phyloP scores from a whole-genome alignment of 1,284 basidiomycete species.

The Lentinula novae-zelandiae region DNA sequence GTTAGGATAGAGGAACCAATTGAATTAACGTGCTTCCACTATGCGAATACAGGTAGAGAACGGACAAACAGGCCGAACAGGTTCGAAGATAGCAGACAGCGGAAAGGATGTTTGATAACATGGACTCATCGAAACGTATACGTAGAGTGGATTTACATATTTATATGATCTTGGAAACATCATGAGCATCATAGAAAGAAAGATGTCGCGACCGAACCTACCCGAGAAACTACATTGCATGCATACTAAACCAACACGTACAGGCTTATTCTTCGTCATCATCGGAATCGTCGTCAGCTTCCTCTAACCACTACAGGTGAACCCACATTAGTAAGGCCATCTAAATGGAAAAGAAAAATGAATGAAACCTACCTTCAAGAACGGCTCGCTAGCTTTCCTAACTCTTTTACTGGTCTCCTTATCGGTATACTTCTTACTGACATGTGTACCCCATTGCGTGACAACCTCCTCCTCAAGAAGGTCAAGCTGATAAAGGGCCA shows the following conservation, averaged over 20 bases:
- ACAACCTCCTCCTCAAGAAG: constrained; percentile 91
- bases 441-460: constrained; percentile 94
- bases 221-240: neutral
- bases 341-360: neutral
- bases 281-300: constrained; percentile 56
- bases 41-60: too few species aligned
- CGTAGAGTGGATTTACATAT: neutral
- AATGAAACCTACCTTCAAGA: constrained; percentile 63
- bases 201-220: neutral
- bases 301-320: constrained; percentile 47
- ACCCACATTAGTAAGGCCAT: neutral
- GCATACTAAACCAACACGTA: neutral
- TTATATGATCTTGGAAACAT: neutral
- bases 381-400: constrained; percentile 91
- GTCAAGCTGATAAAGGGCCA: constrained; percentile 93
- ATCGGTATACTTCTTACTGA: constrained; percentile 97
- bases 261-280: constrained; percentile 22
- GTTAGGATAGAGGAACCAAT: too few species aligned
- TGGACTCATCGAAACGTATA: neutral
- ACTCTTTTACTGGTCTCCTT: constrained; percentile 96
- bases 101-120: too few species aligned
- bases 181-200: neutral
- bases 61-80: too few species aligned
- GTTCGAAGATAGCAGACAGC: too few species aligned
- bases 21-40: too few species aligned